Conservation (phyloP, 768 basidiomycete species). For the Crassisporium funariophilum region DNA sequence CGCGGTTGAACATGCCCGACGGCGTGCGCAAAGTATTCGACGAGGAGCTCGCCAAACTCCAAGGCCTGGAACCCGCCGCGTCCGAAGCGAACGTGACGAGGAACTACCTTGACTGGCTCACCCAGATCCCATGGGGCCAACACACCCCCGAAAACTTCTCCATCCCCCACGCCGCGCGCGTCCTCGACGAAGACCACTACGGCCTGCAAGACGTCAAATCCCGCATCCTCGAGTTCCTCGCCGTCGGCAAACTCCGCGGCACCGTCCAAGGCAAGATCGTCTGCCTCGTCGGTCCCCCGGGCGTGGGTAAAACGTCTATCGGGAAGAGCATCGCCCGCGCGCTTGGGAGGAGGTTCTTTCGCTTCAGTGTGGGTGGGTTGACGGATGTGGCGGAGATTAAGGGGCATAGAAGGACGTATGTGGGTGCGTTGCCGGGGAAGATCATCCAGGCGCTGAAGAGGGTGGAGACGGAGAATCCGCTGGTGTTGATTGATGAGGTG, state of each 20-base stretch:
- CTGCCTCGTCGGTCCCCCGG: constrained; percentile 94
- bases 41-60: constrained; percentile 90
- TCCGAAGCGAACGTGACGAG: constrained; percentile 93
- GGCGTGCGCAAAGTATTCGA: constrained; percentile 92
- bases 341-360: constrained; percentile 89
- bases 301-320: constrained; percentile 96
- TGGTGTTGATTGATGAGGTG: constrained; percentile 93
- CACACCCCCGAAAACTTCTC: constrained; percentile 94
- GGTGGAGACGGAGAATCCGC: constrained; percentile 91
- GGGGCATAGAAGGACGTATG: constrained; percentile 96
- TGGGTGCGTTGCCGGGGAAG: constrained; percentile 92
- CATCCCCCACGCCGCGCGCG: constrained; percentile 75
- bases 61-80: constrained; percentile 86
- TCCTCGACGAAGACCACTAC: constrained; percentile 95
- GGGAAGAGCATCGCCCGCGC: constrained; percentile 95
- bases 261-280: constrained; percentile 98
- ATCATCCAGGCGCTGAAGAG: constrained; percentile 93
- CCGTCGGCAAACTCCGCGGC: constrained; percentile 92
- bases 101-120: constrained; percentile 90
- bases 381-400: constrained; percentile 99
- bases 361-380: constrained; percentile 95
- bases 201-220: constrained; percentile 91
- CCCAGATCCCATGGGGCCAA: constrained; percentile 92
- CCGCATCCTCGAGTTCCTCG: constrained; percentile 93
- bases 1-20: constrained; percentile 84